A percentile compares a stretch with the other conserved stretches of the same genome.
These are phyloP conservation scores for Platanus orientalis DNA, from an alignment of 164 flowering plant genomes.

Conservation along the genomic window DNA sequence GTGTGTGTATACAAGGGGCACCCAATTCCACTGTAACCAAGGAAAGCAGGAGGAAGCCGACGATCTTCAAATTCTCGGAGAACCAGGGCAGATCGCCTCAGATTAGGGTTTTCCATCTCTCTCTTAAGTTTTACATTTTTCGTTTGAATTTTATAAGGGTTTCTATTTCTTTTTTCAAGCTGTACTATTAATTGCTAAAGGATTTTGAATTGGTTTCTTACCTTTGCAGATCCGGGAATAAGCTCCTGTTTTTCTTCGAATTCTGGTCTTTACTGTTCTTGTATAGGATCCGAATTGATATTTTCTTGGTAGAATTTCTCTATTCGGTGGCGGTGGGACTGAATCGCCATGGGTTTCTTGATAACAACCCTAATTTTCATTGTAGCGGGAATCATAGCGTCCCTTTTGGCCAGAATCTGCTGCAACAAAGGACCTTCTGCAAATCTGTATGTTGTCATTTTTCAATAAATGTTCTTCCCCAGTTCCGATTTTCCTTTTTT, in stretches of 20 bases:
- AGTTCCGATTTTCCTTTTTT: slow-evolving; percentile 1
- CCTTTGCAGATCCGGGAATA: slow-evolving; percentile 11
- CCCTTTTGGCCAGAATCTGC: slow-evolving; percentile 52
- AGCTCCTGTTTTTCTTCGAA: neutral
- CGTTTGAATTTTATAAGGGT: too few relatives aligned
- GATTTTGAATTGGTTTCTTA: neutral
- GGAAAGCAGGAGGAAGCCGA: too few relatives aligned
- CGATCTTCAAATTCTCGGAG: slow-evolving; percentile 10
- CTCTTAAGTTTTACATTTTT: neutral
- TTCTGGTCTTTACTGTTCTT: neutral
- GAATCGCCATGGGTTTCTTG: slow-evolving; percentile 54
- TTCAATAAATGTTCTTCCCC: neutral
- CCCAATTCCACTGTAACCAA: too few relatives aligned
- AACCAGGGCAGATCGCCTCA: slow-evolving; percentile 7
- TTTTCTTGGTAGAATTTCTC: neutral
- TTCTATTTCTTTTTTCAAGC: neutral
- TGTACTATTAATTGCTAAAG: too few relatives aligned
- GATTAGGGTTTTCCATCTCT: neutral
- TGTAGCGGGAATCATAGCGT: slow-evolving; percentile 46
- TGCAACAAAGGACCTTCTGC: slow-evolving; percentile 69
- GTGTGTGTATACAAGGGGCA: too few relatives aligned
- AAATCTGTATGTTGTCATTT: slow-evolving; percentile 45
- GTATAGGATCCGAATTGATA: slow-evolving; percentile 1
- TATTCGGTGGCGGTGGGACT: neutral
- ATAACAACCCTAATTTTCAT: slow-evolving; percentile 59